Base-by-base conservation (phyloP, 352 stramenopile genomes). In the Phytophthora macrochlamydospora region DNA sequence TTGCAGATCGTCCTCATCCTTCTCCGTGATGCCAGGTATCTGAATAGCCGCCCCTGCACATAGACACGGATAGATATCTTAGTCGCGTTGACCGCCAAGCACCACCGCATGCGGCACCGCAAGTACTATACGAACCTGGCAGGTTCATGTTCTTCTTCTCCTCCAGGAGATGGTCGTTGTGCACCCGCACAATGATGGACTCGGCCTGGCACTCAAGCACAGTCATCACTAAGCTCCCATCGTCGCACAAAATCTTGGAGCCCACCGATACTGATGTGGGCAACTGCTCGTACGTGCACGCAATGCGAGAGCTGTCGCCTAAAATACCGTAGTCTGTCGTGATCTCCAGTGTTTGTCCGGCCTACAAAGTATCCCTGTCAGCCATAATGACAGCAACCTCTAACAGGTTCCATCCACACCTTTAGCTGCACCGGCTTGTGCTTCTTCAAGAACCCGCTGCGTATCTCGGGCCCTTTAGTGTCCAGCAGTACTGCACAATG, bases 101-200 rank as follows among this genome's bases (percentile, higher is more conserved):
- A 40, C n/a, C 24, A 59, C 32, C 38, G 13, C 38, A 32, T 37
- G 29, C 46, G 57, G 29, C 14, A 38, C 40, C 49, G 38, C 46
- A 54, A 56, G 24, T 18, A 63, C 24, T 18, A 2, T 31, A 48
- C 30, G 18, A 73, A 74, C 95, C 97, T 29, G 97, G 97, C 0
- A 99, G 71, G 60, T 98, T 99, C 85, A 99, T 99, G 78, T 98
- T 99, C 75, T 99, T 99, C 57, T 95, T 91, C 71, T 98, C 94
- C 62, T 98, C 97, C 4, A 99, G 75, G 11, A 92, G 50, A 57
- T 96, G 89, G 56, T 90, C 90, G 65, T 98, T 96, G n/a, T 86
- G 76, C 3, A 96, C 87, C 2, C 63, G 69, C 5, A 90, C 86
- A 62, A 89, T 73, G n/a, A 96, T 90, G 11, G 81, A 82, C 2